Base-by-base conservation (phyloP, 768 basidiomycete genomes). In the Phylloporus rhodoxanthus region DNA sequence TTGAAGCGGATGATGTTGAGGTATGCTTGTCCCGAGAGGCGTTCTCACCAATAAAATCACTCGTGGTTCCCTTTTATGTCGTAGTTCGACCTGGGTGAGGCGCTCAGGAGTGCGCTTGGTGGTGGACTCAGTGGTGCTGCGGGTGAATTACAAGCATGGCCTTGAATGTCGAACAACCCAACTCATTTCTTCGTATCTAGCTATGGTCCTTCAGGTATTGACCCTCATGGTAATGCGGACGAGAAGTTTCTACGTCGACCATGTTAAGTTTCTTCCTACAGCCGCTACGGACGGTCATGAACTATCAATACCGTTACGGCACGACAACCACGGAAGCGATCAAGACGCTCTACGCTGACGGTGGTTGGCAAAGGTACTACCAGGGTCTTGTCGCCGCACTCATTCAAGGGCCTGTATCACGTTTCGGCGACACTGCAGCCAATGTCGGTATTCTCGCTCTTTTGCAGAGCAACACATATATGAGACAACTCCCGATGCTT, bases 261-360 rank as follows among this genome's bases (percentile, higher is more conserved):
- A 2, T 40, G 13, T 39, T 28, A 49, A 52, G 37, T 52, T 11
- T 21, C 30, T n/a, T 26, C 23, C 41, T 37, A 11, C 47, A 86
- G 86, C 92, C 92, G 5, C 68, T 95, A n/a, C 80, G 92, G n/a
- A 96, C 94, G 2, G 77, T 93, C 48, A 98, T 98, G 95, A 98
- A 97, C 73, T 96, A 89, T n/a, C n/a, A n/a, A n/a, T 92, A 93
- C 65, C 81, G 85, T 46, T 93, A 82, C 62, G 93, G 93, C n/a
- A n/a, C n/a, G n/a, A n/a, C n/a, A 2, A 82, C 82, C 6, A 81
- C 80, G 0, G 68, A 76, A 33, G 84, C 88, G 11, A 78, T 76
- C 49, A 65, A 68, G 42, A 89, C 79, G 3, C 80, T 94, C 15
- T 86, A 86, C 63, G 68, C 68, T 2, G 86, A 92, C 51, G 91